These are phyloP conservation scores for Thermothielavioides terrestris DNA, from an alignment of 495 filamentous ascomycete species.

Conservation along the genomic window DNA sequence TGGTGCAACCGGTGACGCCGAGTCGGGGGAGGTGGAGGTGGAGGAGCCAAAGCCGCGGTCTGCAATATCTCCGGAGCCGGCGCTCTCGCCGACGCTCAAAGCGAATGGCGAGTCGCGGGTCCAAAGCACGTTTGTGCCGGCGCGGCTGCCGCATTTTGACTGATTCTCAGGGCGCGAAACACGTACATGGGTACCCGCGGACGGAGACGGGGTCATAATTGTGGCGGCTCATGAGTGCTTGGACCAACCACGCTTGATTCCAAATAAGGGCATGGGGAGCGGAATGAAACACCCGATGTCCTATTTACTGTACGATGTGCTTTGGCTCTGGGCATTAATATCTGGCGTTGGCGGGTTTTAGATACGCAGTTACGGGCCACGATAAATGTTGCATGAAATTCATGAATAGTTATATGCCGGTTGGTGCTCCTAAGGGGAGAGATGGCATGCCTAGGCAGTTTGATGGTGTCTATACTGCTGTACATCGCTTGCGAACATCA, in stretches of 20 bases:
- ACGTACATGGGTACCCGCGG: neutral
- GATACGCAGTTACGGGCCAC: neutral
- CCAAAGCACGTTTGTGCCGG: slow-evolving; percentile 24
- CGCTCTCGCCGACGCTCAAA: neutral
- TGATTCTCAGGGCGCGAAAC: neutral
- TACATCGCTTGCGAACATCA: too few species aligned
- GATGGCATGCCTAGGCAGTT: neutral
- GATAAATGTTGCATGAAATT: slow-evolving; percentile 1
- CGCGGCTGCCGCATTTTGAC: slow-evolving; percentile 27
- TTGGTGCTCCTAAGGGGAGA: too few species aligned
- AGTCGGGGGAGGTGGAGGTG: slow-evolving; percentile 6
- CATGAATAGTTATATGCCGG: neutral
- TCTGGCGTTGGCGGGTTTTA: neutral
- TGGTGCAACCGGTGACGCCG: neutral
- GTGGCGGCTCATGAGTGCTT: neutral
- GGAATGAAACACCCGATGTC: too few species aligned
- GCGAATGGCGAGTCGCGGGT: neutral
- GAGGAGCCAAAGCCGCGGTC: slow-evolving; percentile 11
- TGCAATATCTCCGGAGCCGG: neutral
- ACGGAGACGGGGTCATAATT: neutral
- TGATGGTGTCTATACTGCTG: neutral
- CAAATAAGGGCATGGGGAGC: neutral
- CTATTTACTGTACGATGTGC: too few species aligned
- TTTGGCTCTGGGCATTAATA: neutral
- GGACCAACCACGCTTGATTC: too few species aligned